Percentiles rank a stretch among this genome's conserved stretches.
Conservation (phyloP, 2,329 filamentous ascomycete species). For the Alternaria gaisen region DNA sequence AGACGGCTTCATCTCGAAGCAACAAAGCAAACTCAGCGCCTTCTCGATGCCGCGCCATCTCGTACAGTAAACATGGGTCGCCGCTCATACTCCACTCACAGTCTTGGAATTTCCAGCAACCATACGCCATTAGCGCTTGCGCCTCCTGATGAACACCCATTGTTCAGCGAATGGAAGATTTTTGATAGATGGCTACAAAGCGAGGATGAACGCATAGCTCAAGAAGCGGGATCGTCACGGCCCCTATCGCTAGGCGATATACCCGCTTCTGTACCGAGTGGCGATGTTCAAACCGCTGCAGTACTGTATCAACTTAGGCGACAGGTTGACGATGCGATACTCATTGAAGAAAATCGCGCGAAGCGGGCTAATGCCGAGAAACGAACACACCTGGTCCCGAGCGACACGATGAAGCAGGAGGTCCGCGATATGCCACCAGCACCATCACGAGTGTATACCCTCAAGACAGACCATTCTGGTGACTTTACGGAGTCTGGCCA, state of each 20-base stretch:
- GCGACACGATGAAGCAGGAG: constrained; percentile 40
- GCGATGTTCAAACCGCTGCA: constrained; percentile 38
- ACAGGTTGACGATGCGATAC: constrained; percentile 43
- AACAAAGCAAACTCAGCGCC: constrained; percentile 32
- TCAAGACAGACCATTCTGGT: constrained; percentile 35
- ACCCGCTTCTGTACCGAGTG: constrained; percentile 24
- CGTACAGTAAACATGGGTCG: constrained; percentile 39
- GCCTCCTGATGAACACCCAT: constrained; percentile 38
- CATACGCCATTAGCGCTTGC: constrained; percentile 31
- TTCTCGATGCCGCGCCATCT: constrained; percentile 33
- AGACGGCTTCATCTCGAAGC: constrained; percentile 43
- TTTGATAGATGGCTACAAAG: constrained; percentile 41
- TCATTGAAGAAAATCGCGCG: constrained; percentile 43
- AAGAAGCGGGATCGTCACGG: constrained; percentile 26
- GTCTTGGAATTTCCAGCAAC: constrained; percentile 28
- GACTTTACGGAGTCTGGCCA: constrained; percentile 28
- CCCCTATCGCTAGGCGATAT: constrained; percentile 35
- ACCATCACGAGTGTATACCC: constrained; percentile 37
- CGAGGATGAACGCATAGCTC: constrained; percentile 38
- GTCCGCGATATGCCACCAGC: constrained; percentile 36
- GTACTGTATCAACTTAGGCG: constrained; percentile 38
- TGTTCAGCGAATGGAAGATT: constrained; percentile 43
- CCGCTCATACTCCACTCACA: constrained; percentile 35
- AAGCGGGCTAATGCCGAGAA: constrained; percentile 38
- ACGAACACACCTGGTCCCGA: constrained; percentile 39